Evolutionary conservation across 208 protist genomes (phyloP).

Genomic region (Leishmania major): DNA sequence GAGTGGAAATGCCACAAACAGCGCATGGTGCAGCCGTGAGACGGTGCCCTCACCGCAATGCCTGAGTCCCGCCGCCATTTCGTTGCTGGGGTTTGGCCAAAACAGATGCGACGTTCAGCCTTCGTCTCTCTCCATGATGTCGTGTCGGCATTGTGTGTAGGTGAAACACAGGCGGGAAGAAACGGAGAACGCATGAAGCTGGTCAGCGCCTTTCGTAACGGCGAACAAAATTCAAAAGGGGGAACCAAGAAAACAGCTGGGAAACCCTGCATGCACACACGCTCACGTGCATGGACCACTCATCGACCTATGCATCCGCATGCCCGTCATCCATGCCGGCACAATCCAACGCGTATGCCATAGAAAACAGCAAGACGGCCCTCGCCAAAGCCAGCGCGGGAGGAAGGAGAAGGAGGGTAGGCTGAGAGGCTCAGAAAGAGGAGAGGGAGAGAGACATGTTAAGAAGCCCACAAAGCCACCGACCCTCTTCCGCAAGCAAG

Average conservation of each 20-base stretch:
- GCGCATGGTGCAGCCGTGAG: neutral
- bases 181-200: slow-evolving; percentile 1
- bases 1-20: neutral
- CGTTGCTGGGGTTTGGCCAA: neutral
- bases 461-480: neutral
- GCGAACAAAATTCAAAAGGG: neutral
- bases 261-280: neutral
- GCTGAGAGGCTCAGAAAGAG: neutral
- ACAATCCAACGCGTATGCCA: neutral
- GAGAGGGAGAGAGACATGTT: neutral
- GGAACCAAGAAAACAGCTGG: neutral
- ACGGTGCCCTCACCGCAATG: neutral
- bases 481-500: neutral
- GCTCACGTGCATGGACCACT: neutral
- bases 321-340: neutral
- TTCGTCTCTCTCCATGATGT: neutral
- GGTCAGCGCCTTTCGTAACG: neutral
- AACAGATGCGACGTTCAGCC: neutral
- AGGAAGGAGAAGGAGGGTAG: neutral
- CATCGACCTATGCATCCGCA: neutral
- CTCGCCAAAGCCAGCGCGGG: neutral
- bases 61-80: neutral
- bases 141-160: neutral
- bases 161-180: neutral
- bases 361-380: neutral